Evolutionary conservation across 2,329 filamentous ascomycete species (phyloP), one percentile per base, ranked within the genome.

Genomic region (Fusarium anguioides): DNA sequence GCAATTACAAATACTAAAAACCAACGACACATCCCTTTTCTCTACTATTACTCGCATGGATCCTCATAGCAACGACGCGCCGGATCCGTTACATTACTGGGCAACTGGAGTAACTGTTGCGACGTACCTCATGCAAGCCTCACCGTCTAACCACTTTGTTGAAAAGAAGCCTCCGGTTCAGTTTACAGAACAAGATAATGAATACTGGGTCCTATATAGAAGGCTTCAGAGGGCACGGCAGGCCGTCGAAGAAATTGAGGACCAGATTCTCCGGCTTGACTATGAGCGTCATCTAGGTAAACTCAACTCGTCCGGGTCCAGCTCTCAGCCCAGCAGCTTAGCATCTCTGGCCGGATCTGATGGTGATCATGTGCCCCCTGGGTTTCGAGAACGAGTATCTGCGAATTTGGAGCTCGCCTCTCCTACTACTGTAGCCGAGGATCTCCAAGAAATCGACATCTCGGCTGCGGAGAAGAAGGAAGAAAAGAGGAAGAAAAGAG

Each of bases 381-480:
- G n/a, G n/a, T n/a, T n/a, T 17, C 31, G 2, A 14, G 8, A 8
- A 9, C 31, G 8, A 9, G 7, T 3, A 33, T 33, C 15, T n/a
- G 15, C 9, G 8, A 14, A 17, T 8, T n/a, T 15, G 15, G 31
- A 33, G 15, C 8, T 8, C 15, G 15, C 15, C 17, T 4, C 15
- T 7, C 6, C 17, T 8, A 9, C 31, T 3, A 14, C 15, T 33
- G 8, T n/a, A 8, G 31, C 8, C 31, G 6, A 7, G 31, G 4
- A 3, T n/a, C 14, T n/a, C 17, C 15, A 26, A 35, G 29, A 18
- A 2, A 3, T 7, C 8, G 4, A 7, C 2, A 8, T 14, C 1
- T 0, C 18, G 3, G 4, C 1, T 5, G 17, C 35, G 12, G 6
- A 3, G 3, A 10, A 18, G 3, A 33, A 17, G n/a, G 6, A 21